Base-by-base conservation (phyloP, 2,329 filamentous ascomycete genomes). In the Ophiostoma novo-ulmi region DNA sequence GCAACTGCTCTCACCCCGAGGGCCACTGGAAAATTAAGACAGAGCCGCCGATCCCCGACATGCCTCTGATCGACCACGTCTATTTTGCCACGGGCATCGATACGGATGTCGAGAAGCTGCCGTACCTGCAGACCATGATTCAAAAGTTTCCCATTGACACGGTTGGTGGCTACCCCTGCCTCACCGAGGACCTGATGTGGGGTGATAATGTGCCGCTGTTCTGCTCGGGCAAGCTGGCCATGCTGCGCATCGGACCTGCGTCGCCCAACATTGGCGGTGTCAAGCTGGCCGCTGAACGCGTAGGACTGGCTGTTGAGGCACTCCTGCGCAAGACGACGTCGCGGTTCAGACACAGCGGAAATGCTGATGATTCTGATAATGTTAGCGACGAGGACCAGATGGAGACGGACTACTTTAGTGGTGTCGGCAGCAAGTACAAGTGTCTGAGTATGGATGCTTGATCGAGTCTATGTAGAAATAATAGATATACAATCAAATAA, bases 111-210 rank as follows among this genome's bases (percentile, higher is more conserved):
- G 76, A 79, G 1, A 82, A 82, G 1, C 81, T 93, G 31, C 85
- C 88, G 0, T 88, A 88, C 70, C 79, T 94, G 14, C 79, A 86
- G 70, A 85, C 81, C 0, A 85, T 94, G 76, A 78, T 85, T 10
- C 73, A 80, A 3, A 83, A 87, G 22, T 82, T 89, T 72, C 90
- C 90, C 0, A 84, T 94, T 44, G 79, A 87, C 20, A 84, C 82
- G 0, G 83, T 87, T 35, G 87, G 87, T 4, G 91, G 91, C 0
- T 80, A 93, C 26, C 91, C 92, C 0, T 91, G 89, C 73, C 78
- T 94, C 69, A 94, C 85, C 1, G 87, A 94, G 61, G 91, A 94
- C 75, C 80, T 94, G 72, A 90, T 89, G 84, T 94, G 91, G 91
- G 83, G 83, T 52, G 82, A 88, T 0, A 87, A 87, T n/a, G 85